phyloP scores from a whole-genome alignment of 495 filamentous ascomycete species.

The Neurospora intermedia region DNA sequence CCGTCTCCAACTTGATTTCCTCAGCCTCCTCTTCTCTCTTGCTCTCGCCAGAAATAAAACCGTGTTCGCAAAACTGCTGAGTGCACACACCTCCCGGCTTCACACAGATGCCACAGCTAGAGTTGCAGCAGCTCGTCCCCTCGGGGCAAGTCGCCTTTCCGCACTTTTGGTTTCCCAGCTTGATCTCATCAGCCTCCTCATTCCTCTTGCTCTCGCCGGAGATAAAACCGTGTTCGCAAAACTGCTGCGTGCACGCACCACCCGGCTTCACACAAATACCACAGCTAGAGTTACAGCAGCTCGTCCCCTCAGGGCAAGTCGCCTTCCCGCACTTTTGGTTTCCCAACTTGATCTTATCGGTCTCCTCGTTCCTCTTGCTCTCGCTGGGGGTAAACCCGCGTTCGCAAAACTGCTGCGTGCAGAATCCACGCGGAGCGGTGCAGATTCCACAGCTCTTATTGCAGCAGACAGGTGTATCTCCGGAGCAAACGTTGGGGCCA shows the following conservation, averaged over 20 bases:
- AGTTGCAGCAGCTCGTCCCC: slow-evolving; percentile 15
- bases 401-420: slow-evolving; percentile 14
- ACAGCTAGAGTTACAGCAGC: slow-evolving; percentile 19
- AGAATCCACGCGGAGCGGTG: slow-evolving; percentile 5
- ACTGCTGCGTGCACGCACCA: slow-evolving; percentile 10
- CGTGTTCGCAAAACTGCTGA: slow-evolving; percentile 6
- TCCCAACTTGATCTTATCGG: background rate
- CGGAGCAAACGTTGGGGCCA: background rate
- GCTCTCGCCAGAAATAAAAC: background rate
- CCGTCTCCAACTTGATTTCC: background rate
- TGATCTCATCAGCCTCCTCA: background rate
- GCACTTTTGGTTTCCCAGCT: slow-evolving; percentile 1
- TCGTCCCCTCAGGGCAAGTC: slow-evolving; percentile 4
- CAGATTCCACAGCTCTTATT: slow-evolving; percentile 11
- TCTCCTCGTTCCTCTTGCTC: background rate
- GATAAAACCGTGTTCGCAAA: slow-evolving; percentile 1
- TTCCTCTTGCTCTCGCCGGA: background rate
- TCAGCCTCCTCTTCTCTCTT: background rate
- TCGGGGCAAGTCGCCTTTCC: slow-evolving; percentile 6
- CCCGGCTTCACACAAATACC: slow-evolving; percentile 12
- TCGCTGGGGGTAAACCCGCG: background rate
- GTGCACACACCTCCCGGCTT: slow-evolving; percentile 15
- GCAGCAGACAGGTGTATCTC: background rate
- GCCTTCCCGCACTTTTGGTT: slow-evolving; percentile 8
- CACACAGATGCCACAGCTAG: slow-evolving; percentile 12